Base-by-base conservation (phyloP, 768 basidiomycete species). In the Galerina sulciceps region DNA sequence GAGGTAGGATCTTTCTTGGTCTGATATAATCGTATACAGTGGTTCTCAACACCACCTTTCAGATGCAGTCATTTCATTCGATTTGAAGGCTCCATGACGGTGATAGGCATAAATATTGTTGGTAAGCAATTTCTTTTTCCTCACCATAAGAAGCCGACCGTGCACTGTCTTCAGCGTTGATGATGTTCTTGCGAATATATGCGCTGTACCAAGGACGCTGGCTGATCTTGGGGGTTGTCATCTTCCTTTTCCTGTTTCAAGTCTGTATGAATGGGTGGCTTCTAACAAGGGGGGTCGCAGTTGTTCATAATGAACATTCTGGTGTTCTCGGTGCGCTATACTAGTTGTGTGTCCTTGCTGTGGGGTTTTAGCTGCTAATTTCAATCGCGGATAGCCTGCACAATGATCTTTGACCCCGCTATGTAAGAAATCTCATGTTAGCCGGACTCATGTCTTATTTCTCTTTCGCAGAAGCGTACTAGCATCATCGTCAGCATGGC, bases 161-260 rank as follows among this genome's bases (percentile, higher is more conserved):
- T 15, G 0, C 52, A 17, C 18, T 14, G 45, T 38, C 31, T 15
- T 20, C 42, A 74, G 76, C 68, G 3, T 55, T 84, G 22, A 85
- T 86, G 83, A 85, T 86, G 84, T 70, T 84, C 15, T 55, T 85
- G 5, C 79, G 85, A 11, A 74, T 81, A 41, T 59, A 69, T 17
- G 77, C 76, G 10, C 57, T 81, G 40, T 80, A 79, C 55, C 61
- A 70, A 20, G 52, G 63, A 11, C 69, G 71, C 13, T 62, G 63
- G 47, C 57, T 63, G 46, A 62, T 76, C 23, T 56, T 74, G 58
- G 61, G 67, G 58, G 20, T 57, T 17, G 60, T 75, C 58, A 63
- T 71, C 57, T 23, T 70, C 52, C 47, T 86, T 10, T 76, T 83
- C 46, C 10, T 77, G 11, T 56, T 77, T 41, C 79, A 81, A 67